Conservation (phyloP, 306 rosid species). For the Oemleria cerasiformis region DNA sequence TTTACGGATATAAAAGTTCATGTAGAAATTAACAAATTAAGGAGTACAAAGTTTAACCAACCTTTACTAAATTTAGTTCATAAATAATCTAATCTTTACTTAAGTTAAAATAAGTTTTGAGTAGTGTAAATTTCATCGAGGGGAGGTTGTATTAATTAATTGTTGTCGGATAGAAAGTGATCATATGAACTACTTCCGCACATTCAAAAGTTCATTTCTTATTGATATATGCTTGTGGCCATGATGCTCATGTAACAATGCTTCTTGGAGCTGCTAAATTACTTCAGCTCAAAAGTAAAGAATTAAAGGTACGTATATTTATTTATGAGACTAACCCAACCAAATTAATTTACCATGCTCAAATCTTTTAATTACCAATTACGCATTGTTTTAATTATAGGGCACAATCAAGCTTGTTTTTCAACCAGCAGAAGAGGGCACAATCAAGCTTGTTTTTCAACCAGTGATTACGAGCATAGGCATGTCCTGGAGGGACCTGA, state of each 20-base stretch:
- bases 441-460: constrained; percentile 62
- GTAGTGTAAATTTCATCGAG: too few relatives aligned
- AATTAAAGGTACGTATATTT: constrained; percentile 34
- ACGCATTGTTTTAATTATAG: constrained; percentile 16
- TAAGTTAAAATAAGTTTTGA: too few relatives aligned
- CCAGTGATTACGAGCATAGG: constrained; percentile 43
- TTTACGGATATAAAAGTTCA: too few relatives aligned
- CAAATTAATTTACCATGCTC: too few relatives aligned
- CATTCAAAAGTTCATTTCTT: too few relatives aligned
- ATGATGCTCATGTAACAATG: constrained; percentile 57
- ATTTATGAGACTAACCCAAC: background rate
- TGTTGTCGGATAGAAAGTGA: too few relatives aligned
- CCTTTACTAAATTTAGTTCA: too few relatives aligned
- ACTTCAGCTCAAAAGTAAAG: constrained; percentile 37
- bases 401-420: constrained; percentile 68
- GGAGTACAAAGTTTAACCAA: too few relatives aligned
- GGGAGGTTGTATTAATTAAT: too few relatives aligned
- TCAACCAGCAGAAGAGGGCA: constrained; percentile 65
- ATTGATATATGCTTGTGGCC: constrained; percentile 70
- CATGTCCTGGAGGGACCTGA: constrained; percentile 17
- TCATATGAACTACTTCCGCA: too few relatives aligned
- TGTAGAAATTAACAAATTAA: too few relatives aligned
- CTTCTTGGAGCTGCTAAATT: constrained; percentile 68
- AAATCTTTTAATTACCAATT: constrained; percentile 1
- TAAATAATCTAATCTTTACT: too few relatives aligned